Conservation (phyloP, 1,284 basidiomycete genomes). For the Agroathelia rolfsii region DNA sequence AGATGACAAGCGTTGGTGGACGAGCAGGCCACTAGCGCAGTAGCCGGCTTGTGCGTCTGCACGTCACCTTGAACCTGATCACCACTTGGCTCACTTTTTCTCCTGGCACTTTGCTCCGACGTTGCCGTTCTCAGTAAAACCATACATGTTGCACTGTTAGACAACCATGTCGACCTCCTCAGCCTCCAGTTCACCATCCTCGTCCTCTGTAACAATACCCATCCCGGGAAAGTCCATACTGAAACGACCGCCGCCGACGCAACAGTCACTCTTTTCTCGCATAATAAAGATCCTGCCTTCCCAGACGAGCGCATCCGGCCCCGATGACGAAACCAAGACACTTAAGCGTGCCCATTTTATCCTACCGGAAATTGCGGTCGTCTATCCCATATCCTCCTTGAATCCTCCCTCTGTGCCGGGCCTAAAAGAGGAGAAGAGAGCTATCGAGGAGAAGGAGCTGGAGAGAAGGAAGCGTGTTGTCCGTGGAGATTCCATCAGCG, state of each 20-base stretch:
- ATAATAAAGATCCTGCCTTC: constrained; percentile 57
- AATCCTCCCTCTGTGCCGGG: constrained; percentile 71
- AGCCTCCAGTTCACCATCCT: constrained; percentile 47
- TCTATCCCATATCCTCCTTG: constrained; percentile 76
- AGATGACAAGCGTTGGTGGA: too few species aligned
- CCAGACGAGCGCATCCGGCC: constrained; percentile 20
- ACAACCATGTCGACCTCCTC: constrained; percentile 28
- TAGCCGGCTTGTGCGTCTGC: too few species aligned
- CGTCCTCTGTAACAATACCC: constrained; percentile 66
- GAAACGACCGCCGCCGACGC: constrained; percentile 63
- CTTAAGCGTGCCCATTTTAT: constrained; percentile 83
- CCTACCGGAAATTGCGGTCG: constrained; percentile 68
- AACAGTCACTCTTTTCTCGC: constrained; percentile 62
- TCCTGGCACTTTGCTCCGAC: too few species aligned
- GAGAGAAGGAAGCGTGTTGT: constrained; percentile 56
- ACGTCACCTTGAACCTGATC: too few species aligned
- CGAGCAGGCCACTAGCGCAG: too few species aligned
- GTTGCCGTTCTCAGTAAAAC: too few species aligned
- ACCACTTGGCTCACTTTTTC: too few species aligned
- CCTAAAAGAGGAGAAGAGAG: constrained; percentile 65
- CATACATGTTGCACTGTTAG: too few species aligned
- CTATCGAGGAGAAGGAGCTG: constrained; percentile 55
- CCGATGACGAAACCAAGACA: constrained; percentile 36
- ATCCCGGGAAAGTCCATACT: constrained; percentile 71
- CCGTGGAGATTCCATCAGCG: constrained; percentile 35